Evolutionary conservation across 768 basidiomycete genomes (phyloP), one percentile per base, ranked within the genome.

Genomic region (Tricholoma furcatifolium): DNA sequence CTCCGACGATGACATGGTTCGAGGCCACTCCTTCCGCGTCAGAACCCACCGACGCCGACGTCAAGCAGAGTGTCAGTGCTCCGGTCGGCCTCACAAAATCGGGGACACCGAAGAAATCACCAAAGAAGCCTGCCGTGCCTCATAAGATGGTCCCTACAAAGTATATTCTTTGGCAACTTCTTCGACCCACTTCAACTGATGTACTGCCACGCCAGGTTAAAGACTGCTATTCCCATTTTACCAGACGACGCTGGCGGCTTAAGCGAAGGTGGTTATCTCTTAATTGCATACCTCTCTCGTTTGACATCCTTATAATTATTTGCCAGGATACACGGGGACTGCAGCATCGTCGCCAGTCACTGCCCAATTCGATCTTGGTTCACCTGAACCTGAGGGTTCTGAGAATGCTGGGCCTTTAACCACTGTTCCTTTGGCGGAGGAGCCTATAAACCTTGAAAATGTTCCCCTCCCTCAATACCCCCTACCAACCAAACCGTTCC

Each of bases 401-500:
- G 54, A 58, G 24, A 11, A 63, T 23, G 50, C 61, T 14, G 70
- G 69, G 7, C 68, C 74, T 36, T 65, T 65, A 12, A 60, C 61
- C 17, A 54, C 65, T 23, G 61, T 63, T 21, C 57, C 70, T 4
- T 54, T 62, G 8, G 67, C 69, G 21, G 78, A 76, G 47, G 80
- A 82, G 27, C 27, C 27, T 30, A 68, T 74, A 20, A 80, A 76
- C 36, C 72, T 87, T 39, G 82, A 87, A 47, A 79, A 71, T 47
- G 72, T 78, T 17, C 80, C 88, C 1, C 74, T 87, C 2, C 90
- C 90, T 3, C 68, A 84, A 24, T 92, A 91, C 57, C 87, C 90
- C 1, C 78, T 91, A 20, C 89, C 90, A 11, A 79, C 83, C n/a
- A 90, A 87, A 67, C 88, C 89, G 0, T 91, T 91, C 70, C 84